A percentile compares a stretch with the other conserved stretches of the same genome.
These are phyloP conservation scores for Suillus sp. DNA, from an alignment of 768 basidiomycete species.

Conservation along the genomic window DNA sequence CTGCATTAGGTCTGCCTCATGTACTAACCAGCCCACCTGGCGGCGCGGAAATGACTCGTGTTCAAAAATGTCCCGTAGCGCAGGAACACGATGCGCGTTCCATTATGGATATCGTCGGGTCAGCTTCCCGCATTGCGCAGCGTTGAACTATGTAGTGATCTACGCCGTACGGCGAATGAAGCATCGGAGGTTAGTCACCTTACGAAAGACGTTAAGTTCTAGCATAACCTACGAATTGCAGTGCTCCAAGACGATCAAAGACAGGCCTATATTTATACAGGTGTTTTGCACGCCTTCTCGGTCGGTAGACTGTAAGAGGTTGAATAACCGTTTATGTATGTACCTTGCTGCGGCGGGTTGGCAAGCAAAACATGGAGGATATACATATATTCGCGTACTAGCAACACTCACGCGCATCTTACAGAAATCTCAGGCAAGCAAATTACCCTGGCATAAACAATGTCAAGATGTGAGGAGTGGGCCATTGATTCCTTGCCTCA, in stretches of 20 bases:
- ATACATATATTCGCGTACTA: conserved; percentile 21
- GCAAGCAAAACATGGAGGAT: conserved; percentile 27
- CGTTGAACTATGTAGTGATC: conserved; percentile 20
- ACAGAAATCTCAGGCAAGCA: conserved; percentile 34
- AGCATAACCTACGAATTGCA: conserved; percentile 25
- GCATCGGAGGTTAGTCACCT: conserved; percentile 30
- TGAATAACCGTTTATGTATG: conserved; percentile 30
- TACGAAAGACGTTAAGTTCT: conserved; percentile 10
- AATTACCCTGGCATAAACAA: conserved; percentile 27
- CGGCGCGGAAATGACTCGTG: conserved; percentile 36
- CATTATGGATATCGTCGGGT: conserved; percentile 23
- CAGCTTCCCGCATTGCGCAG: conserved; percentile 28
- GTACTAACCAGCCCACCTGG: conserved; percentile 26
- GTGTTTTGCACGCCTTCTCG: conserved; percentile 8
- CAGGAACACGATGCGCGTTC: conserved; percentile 22
- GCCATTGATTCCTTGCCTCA: conserved; percentile 34
- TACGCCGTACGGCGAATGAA: conserved; percentile 10
- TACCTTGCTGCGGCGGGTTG: conserved; percentile 23
- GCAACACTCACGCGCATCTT: conserved; percentile 18
- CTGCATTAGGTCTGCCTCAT: conserved; percentile 28
- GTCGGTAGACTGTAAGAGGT: conserved; percentile 27
- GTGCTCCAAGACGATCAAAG: conserved; percentile 20
- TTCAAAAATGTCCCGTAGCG: conserved; percentile 25
- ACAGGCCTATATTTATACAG: conserved; percentile 24
- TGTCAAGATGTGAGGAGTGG: conserved; percentile 37